Evolutionary conservation across 164 flowering plant genomes (phyloP), one percentile per base, ranked within the genome.

Genomic region (Amborella trichopoda): DNA sequence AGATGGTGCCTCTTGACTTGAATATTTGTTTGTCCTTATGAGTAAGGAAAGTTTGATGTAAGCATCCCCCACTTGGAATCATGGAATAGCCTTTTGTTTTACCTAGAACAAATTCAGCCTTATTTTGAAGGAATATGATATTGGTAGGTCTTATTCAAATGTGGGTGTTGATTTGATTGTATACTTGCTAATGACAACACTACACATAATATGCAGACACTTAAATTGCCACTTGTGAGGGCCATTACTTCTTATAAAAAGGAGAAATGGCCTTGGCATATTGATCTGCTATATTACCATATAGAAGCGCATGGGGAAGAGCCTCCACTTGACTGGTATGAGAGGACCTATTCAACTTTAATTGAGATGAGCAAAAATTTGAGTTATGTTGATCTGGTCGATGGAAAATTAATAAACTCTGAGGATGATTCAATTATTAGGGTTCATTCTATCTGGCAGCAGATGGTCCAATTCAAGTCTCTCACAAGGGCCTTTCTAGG

Each of bases 351-450:
- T 20, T 28, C 45, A 5, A 28, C 39, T 26, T 18, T 55, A 27
- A 23, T 55, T 22, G 48, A 40, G 23, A 26, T 48, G 41, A 16
- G 45, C 37, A 30, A 30, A 18, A 2, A 20, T 16, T 30, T 89
- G 54, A 66, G 60, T 55, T 60, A 77, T 63, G 70, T 84, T 50
- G 88, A 79, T 61, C 54, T 55, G 53, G 30, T 74, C 49, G 79
- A 81, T 63, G 93, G 95, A 30, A 68, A 59, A 60, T 54, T 81
- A 17, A 60, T 73, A 22, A 61, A 78, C 28, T 16, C 72, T 3
- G 62, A 48, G 3, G 73, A 75, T 43, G 34, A 50, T 50, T 71
- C 75, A 16, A 55, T 50, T 40, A 39, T 77, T 28, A 37, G 36
- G 23, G 72, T 80, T 59, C 78, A 75, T 0, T 28, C 40, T 18